phyloP scores from a whole-genome alignment of 2,329 filamentous ascomycete genomes.

The Fusarium oxysporum region DNA sequence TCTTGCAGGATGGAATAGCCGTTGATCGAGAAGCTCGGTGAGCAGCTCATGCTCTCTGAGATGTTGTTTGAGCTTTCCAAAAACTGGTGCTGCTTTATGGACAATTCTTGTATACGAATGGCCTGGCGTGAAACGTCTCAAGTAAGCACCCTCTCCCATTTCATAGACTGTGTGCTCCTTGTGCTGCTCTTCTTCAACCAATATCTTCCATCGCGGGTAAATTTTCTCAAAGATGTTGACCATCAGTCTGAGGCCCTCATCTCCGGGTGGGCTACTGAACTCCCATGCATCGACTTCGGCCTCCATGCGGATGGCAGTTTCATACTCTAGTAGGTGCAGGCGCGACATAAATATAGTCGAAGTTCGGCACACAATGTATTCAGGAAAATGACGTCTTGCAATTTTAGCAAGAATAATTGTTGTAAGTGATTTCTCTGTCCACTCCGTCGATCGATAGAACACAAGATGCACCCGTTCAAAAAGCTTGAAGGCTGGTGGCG shows the following conservation, averaged over 20 bases:
- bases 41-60: constrained; percentile 80
- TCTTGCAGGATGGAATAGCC: constrained; percentile 85
- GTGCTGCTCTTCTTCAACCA: constrained; percentile 78
- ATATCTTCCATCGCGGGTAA: constrained; percentile 81
- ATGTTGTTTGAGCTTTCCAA: constrained; percentile 86
- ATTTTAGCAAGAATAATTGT: constrained; percentile 95
- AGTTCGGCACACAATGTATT: constrained; percentile 90
- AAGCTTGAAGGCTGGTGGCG: constrained; percentile 76
- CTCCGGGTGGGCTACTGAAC: constrained; percentile 76
- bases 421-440: constrained; percentile 96
- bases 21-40: constrained; percentile 80
- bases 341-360: constrained; percentile 88
- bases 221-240: constrained; percentile 78
- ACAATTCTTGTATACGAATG: constrained; percentile 95
- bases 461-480: constrained; percentile 96
- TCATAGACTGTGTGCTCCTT: constrained; percentile 85
- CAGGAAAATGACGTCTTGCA: constrained; percentile 85
- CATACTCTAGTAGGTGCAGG: constrained; percentile 83
- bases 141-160: constrained; percentile 86
- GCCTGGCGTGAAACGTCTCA: constrained; percentile 88
- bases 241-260: constrained; percentile 74
- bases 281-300: constrained; percentile 87
- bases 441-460: constrained; percentile 95
- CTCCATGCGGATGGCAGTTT: constrained; percentile 85
- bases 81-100: constrained; percentile 84